These are phyloP conservation scores for Rhamnella rubrinervis DNA, from an alignment of 331 rosid genomes.

Conservation along the genomic window DNA sequence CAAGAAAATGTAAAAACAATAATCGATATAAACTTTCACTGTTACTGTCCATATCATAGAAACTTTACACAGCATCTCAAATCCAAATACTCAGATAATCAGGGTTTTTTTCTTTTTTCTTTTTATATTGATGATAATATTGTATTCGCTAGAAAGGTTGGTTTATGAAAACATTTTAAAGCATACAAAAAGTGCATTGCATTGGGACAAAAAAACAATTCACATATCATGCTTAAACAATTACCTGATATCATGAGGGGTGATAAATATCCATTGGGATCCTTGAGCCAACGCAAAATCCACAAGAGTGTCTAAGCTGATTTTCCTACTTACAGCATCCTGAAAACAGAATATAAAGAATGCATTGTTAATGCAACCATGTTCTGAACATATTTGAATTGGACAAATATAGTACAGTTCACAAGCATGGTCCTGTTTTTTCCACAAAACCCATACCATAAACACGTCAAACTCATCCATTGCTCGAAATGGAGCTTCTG, in stretches of 20 bases:
- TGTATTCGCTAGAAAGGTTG: neutral
- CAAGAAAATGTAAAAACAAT: neutral
- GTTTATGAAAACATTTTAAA: neutral
- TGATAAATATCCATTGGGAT: slow-evolving; percentile 93
- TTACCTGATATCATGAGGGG: slow-evolving; percentile 95
- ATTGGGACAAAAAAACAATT: no score
- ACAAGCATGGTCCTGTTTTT: neutral
- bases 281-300: slow-evolving; percentile 84
- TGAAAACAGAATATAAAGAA: slow-evolving; percentile 30
- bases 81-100: neutral
- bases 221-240: slow-evolving; percentile 9
- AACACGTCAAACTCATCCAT: slow-evolving; percentile 99
- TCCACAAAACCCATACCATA: slow-evolving; percentile 54
- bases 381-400: slow-evolving; percentile 1
- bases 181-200: neutral
- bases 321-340: slow-evolving; percentile 96
- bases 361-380: slow-evolving; percentile 15
- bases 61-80: neutral
- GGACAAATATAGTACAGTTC: neutral
- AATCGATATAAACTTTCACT: neutral
- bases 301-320: slow-evolving; percentile 85
- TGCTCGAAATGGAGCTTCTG: slow-evolving; percentile 92
- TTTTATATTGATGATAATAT: neutral
- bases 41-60: neutral
- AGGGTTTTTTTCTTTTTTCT: no score